Base-by-base conservation (phyloP, 192 early-diverging fungal genomes). In the Pilobolus umbonatus region DNA sequence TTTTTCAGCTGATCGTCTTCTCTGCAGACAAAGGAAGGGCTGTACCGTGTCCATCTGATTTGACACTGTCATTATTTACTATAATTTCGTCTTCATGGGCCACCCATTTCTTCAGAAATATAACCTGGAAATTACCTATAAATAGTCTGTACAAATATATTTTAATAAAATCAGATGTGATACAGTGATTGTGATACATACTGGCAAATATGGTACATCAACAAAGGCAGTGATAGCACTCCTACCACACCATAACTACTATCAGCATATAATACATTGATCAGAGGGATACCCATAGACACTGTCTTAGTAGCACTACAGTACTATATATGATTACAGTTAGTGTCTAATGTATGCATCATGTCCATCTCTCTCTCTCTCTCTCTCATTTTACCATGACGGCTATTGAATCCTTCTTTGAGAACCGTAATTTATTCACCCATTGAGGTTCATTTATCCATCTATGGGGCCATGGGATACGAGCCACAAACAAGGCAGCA, bases 261-360 rank as follows among this genome's bases (percentile, higher is more conserved):
- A 48, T 54, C 43, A 68, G 83, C 28, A 38, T 82, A 85, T 45
- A 87, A 71, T 21, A 85, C 75, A 54, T 85, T 83, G 70, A 87
- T 87, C 62, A 87, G 71, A 0, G 83, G 83, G 30, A 87, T 84
- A 8, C 85, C 85, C 65, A 87, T 74, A 0, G 85, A 81, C 12
- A 85, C 81, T 0, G 85, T 82, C 48, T 87, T 87, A 4, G 85
- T 87, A 17, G 81, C 79, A 21, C 78, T 83, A 67, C 83, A 85
- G 65, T 81, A 84, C 60, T 79, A 36, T 25, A n/a, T 15, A 29
- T 17, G 6, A 43, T 35, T 5, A 35, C 0, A n/a, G 3, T 17
- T 35, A 35, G 34, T 17, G 9, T 17, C 19, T 43, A 43, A 31
- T 29, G 21, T 26, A 47, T 11, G n/a, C 15, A 30, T 43, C 11